These are phyloP conservation scores for Aspergillus tanneri DNA, from an alignment of 2,329 filamentous ascomycete species.

Conservation along the genomic window DNA sequence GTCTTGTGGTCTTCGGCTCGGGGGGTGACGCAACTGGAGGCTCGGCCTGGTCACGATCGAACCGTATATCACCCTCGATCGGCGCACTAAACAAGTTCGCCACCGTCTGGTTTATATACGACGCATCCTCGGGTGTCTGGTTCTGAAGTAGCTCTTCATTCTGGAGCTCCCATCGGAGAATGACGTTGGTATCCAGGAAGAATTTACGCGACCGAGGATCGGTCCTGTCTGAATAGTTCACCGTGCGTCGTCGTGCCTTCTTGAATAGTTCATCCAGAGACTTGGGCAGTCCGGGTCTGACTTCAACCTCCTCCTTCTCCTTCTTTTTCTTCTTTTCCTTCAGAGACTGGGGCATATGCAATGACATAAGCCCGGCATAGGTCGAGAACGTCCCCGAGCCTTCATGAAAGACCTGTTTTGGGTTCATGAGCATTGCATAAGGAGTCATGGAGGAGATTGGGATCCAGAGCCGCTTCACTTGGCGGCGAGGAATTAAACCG, in stretches of 20 bases:
- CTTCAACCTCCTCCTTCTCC: background rate
- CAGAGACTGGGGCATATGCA: slow-evolving; percentile 13
- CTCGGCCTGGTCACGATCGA: slow-evolving; percentile 27
- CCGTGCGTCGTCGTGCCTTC: slow-evolving; percentile 14
- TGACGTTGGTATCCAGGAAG: slow-evolving; percentile 30
- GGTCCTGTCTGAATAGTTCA: slow-evolving; percentile 15
- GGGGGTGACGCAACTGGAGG: slow-evolving; percentile 1
- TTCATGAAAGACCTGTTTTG: slow-evolving; percentile 40
- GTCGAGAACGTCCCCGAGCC: slow-evolving; percentile 49
- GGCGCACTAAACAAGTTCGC: slow-evolving; percentile 30
- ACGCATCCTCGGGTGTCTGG: slow-evolving; percentile 19
- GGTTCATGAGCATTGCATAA: slow-evolving; percentile 40
- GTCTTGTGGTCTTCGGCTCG: slow-evolving; percentile 10
- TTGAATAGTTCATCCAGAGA: slow-evolving; percentile 35
- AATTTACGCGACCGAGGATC: slow-evolving; percentile 30
- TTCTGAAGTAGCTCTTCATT: slow-evolving; percentile 31
- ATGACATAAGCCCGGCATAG: slow-evolving; percentile 26
- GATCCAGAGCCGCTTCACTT: slow-evolving; percentile 22
- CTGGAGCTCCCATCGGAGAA: slow-evolving; percentile 40
- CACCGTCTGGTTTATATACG: slow-evolving; percentile 42
- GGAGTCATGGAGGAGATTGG: slow-evolving; percentile 28
- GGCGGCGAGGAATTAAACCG: slow-evolving; percentile 2
- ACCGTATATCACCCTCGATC: slow-evolving; percentile 35
- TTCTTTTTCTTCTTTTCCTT: background rate
- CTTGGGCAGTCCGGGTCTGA: slow-evolving; percentile 16